phyloP scores from a whole-genome alignment of 139 green algal genomes.

The Coelastrella sp. region DNA sequence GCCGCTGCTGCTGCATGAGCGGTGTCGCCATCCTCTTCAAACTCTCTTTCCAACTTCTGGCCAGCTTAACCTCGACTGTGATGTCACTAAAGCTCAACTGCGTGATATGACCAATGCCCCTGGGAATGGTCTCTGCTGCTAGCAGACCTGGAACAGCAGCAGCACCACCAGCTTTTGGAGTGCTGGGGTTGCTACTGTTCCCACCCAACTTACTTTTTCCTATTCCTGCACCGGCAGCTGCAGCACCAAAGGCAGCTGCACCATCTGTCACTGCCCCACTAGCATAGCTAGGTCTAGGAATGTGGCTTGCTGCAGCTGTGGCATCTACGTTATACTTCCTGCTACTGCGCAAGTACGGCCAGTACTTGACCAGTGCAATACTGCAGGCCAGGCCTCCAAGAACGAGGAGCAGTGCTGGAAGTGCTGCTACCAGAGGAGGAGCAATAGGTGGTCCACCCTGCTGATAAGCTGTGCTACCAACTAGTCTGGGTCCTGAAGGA shows the following conservation, averaged over 20 bases:
- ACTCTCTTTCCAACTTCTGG: background rate
- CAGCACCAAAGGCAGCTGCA: no score
- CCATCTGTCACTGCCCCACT: slow-evolving; percentile 11
- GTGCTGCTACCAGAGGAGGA: slow-evolving; percentile 55
- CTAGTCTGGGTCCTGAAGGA: background rate
- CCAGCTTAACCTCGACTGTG: slow-evolving; percentile 18
- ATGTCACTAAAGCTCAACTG: slow-evolving; percentile 26
- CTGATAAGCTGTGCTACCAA: slow-evolving; percentile 28
- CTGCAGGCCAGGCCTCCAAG: background rate
- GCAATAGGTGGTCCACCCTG: slow-evolving; percentile 22
- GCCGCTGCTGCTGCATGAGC: background rate
- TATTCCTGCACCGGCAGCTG: slow-evolving; percentile 3
- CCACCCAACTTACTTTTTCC: background rate
- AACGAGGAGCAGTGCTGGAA: slow-evolving; percentile 61
- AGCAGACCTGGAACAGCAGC: background rate
- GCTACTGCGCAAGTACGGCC: slow-evolving; percentile 28
- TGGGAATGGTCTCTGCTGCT: background rate
- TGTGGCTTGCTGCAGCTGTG: background rate
- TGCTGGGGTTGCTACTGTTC: background rate
- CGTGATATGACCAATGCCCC: background rate
- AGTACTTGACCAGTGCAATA: slow-evolving; percentile 19
- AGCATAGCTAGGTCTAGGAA: background rate
- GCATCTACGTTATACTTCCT: background rate
- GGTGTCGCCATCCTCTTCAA: background rate
- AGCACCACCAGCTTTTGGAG: background rate